A percentile compares a stretch with the other conserved stretches of the same genome.
Evolutionary conservation across 2,329 filamentous ascomycete genomes (phyloP).

Genomic region (Penicillium decumbens): DNA sequence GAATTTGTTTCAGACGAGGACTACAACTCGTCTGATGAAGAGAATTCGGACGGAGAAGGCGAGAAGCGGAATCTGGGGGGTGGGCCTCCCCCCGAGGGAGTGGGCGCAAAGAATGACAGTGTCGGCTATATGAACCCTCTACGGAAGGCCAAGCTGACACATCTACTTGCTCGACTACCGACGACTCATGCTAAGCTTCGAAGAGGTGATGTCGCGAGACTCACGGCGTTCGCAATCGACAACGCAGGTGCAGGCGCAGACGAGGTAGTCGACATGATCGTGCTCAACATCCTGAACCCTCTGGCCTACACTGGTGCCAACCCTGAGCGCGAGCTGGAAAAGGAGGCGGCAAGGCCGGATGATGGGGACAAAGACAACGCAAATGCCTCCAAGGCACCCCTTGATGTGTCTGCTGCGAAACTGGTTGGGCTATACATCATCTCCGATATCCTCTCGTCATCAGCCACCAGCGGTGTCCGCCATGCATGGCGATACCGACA

Average conservation of each 20-base stretch:
- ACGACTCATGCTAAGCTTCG: conserved; percentile 68
- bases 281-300: conserved; percentile 74
- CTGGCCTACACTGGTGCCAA: conserved; percentile 70
- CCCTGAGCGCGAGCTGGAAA: conserved; percentile 43
- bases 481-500: conserved; percentile 84
- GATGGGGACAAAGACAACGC: conserved; percentile 35
- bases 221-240: conserved; percentile 83
- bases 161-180: conserved; percentile 77
- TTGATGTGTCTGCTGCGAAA: conserved; percentile 67
- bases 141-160: conserved; percentile 76
- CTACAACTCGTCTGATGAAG: conserved; percentile 82
- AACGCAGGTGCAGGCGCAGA: conserved; percentile 80
- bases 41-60: conserved; percentile 53
- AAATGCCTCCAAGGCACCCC: conserved; percentile 39
- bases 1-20: conserved; percentile 80
- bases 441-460: conserved; percentile 74
- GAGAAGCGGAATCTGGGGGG: conserved; percentile 42
- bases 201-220: conserved; percentile 77
- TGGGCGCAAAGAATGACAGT: conserved; percentile 40
- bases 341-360: conserved; percentile 29
- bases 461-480: conserved; percentile 67
- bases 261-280: conserved; percentile 84
- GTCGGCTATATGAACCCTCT: conserved; percentile 72
- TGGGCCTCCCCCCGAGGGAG: conserved; percentile 41
- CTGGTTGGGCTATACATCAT: conserved; percentile 78